These are phyloP conservation scores for Syzygium oleosum DNA, from an alignment of 345 rosid species.

Conservation along the genomic window DNA sequence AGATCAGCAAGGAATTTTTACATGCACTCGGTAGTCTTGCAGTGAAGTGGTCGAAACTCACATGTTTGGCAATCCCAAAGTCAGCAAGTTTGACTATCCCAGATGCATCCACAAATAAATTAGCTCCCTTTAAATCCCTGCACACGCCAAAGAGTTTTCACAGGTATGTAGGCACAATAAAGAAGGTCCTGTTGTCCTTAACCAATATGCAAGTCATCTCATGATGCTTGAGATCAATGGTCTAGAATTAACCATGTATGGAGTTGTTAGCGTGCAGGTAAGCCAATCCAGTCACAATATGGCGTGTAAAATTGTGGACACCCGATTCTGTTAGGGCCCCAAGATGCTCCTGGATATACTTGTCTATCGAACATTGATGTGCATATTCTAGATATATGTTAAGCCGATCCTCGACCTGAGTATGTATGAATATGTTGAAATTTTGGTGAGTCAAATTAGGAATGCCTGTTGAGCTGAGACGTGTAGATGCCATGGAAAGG, in stretches of 20 bases:
- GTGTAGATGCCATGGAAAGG: neutral
- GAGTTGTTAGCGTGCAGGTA: neutral
- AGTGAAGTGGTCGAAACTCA: slow-evolving; percentile 19
- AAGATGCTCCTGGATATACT: neutral
- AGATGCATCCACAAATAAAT: slow-evolving; percentile 82
- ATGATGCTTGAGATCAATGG: neutral
- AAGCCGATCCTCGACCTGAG: neutral
- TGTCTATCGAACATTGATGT: slow-evolving; percentile 1
- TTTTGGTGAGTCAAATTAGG: neutral
- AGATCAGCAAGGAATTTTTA: neutral
- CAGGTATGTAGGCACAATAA: neutral
- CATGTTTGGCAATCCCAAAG: slow-evolving; percentile 93
- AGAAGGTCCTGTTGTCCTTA: neutral
- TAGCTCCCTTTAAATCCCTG: slow-evolving; percentile 90
- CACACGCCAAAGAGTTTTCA: neutral
- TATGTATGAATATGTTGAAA: neutral
- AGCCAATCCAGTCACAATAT: slow-evolving; percentile 7
- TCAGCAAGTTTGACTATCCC: slow-evolving; percentile 92
- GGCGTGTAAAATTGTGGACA: neutral
- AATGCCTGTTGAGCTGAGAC: neutral
- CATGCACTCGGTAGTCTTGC: neutral
- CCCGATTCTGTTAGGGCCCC: slow-evolving; percentile 1
- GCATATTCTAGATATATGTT: neutral
- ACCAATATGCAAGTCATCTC: neutral
- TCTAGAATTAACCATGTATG: neutral